Conservation (phyloP, 108 stramenopile species). For the Cyclotella kingstonii region DNA sequence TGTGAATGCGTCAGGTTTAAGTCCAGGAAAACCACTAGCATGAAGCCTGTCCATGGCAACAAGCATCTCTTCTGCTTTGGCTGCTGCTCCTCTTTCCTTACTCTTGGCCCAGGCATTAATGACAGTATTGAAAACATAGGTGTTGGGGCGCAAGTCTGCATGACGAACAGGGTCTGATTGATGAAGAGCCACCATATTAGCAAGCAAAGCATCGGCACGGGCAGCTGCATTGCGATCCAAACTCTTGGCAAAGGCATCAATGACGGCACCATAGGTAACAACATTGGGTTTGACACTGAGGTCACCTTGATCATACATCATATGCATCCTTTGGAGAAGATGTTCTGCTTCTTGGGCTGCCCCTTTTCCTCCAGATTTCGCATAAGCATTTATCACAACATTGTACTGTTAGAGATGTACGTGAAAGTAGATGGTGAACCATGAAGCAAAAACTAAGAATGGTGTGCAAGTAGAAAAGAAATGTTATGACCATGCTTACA, state of each 20-base stretch:
- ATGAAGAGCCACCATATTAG: conserved; percentile 76
- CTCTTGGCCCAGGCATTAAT: conserved; percentile 70
- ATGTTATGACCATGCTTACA: conserved; percentile 17
- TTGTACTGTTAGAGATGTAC: too few relatives aligned
- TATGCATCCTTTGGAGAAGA: conserved; percentile 60
- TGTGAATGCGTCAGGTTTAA: conserved; percentile 87
- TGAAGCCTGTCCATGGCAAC: conserved; percentile 76
- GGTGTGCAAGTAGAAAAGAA: not conserved
- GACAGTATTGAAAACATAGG: conserved; percentile 81
- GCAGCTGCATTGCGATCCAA: conserved; percentile 75
- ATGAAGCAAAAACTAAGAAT: too few relatives aligned
- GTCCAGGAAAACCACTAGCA: conserved; percentile 66
- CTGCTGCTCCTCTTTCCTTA: conserved; percentile 65
- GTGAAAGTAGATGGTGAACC: too few relatives aligned
- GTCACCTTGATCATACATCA: conserved; percentile 61
- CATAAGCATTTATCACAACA: conserved; percentile 63
- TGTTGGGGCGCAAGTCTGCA: conserved; percentile 74
- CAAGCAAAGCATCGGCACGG: conserved; percentile 71
- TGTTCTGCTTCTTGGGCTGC: conserved; percentile 51
- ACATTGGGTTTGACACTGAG: conserved; percentile 61
- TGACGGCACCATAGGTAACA: conserved; percentile 72
- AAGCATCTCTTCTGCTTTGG: conserved; percentile 86
- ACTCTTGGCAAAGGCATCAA: conserved; percentile 82
- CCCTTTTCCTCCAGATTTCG: conserved; percentile 63
- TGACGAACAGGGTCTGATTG: conserved; percentile 71